These are phyloP conservation scores for Xylaria curta DNA, from an alignment of 495 filamentous ascomycete species.

Conservation along the genomic window DNA sequence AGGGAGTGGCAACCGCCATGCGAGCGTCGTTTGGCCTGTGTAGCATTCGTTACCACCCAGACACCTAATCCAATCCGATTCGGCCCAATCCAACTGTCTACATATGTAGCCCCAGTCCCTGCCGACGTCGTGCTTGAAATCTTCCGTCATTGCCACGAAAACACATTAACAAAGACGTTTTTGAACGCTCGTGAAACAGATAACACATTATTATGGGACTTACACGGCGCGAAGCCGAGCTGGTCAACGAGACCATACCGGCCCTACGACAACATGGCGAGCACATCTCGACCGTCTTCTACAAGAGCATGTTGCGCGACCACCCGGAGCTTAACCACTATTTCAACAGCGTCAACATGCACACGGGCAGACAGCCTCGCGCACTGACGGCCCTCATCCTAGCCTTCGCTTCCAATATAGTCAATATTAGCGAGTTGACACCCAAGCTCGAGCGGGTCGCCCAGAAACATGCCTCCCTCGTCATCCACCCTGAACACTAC, in stretches of 20 bases:
- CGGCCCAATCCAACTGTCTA: constrained; percentile 12
- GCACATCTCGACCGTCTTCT: constrained; percentile 70
- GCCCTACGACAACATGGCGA: constrained; percentile 67
- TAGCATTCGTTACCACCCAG: not conserved
- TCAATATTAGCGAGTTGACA: constrained; percentile 67
- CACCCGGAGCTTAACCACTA: constrained; percentile 69
- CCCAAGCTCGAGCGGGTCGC: constrained; percentile 73
- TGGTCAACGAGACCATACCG: constrained; percentile 55
- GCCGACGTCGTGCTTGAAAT: constrained; percentile 3
- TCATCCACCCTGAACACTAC: constrained; percentile 73
- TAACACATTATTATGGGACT: constrained; percentile 45
- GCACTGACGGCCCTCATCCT: constrained; percentile 71
- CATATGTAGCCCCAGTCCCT: not conserved
- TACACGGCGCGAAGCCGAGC: constrained; percentile 47
- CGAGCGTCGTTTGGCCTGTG: not conserved
- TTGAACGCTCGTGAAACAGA: not conserved
- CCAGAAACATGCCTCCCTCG: constrained; percentile 75
- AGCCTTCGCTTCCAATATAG: constrained; percentile 73
- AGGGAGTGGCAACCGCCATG: not conserved
- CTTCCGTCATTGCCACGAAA: not conserved
- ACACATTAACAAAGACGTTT: not conserved
- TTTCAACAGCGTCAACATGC: constrained; percentile 75
- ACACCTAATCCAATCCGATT: constrained; percentile 5
- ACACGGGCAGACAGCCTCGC: constrained; percentile 68
- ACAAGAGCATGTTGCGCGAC: constrained; percentile 68